These are phyloP conservation scores for Purpureocillium lavendulum DNA, from an alignment of 2,329 filamentous ascomycete genomes.

Conservation along the genomic window DNA sequence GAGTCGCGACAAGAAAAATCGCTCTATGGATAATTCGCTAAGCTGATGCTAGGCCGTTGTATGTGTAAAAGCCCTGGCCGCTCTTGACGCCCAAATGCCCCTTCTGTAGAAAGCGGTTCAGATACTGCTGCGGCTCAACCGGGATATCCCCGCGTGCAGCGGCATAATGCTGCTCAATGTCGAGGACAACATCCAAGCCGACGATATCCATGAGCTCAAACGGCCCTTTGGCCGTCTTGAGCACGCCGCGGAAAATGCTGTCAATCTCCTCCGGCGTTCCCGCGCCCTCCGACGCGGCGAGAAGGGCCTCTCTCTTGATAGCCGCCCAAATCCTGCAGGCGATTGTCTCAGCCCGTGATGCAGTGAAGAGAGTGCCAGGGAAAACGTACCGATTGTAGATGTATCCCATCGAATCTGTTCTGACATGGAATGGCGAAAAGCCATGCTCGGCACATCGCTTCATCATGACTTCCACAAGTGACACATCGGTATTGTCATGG, in stretches of 20 bases:
- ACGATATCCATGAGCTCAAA: slow-evolving; percentile 23
- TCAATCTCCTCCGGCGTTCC: slow-evolving; percentile 22
- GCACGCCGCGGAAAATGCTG: slow-evolving; percentile 18
- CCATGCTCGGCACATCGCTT: slow-evolving; percentile 16
- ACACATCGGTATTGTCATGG: slow-evolving; percentile 14
- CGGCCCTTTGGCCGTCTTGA: slow-evolving; percentile 20
- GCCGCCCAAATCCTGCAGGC: slow-evolving; percentile 20
- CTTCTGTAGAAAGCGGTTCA: slow-evolving; percentile 12
- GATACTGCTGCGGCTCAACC: slow-evolving; percentile 13
- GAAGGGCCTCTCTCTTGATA: slow-evolving; percentile 21
- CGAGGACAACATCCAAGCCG: slow-evolving; percentile 19
- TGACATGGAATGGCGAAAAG: slow-evolving; percentile 21
- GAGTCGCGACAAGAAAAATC: too few species aligned
- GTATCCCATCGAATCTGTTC: slow-evolving; percentile 20
- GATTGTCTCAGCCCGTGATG: background rate
- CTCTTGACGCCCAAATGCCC: slow-evolving; percentile 20
- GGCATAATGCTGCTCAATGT: slow-evolving; percentile 22
- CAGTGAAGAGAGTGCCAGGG: background rate
- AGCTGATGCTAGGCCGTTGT: background rate
- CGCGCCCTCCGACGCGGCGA: slow-evolving; percentile 19
- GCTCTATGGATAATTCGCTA: background rate
- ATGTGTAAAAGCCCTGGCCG: slow-evolving; percentile 17
- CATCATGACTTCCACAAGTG: slow-evolving; percentile 14
- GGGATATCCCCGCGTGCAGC: slow-evolving; percentile 15
- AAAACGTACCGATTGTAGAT: slow-evolving; percentile 18